Evolutionary conservation across 2,329 filamentous ascomycete species (phyloP).

Genomic region (Arthrobotrys conoides): DNA sequence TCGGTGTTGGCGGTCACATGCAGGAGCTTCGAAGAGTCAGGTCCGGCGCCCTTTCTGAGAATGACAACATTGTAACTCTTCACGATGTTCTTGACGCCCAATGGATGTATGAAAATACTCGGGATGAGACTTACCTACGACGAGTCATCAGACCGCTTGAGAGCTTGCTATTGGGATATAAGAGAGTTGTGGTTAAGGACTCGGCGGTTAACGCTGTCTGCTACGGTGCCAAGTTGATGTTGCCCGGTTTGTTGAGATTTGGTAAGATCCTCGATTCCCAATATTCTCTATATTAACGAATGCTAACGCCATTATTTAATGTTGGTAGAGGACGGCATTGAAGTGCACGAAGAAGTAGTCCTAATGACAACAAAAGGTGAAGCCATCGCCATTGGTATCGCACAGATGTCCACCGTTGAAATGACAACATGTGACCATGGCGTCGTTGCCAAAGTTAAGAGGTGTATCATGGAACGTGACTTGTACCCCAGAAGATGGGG

Average conservation of each 20-base stretch:
- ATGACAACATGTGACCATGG: conserved; percentile 97
- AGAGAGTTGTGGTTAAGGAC: conserved; percentile 98
- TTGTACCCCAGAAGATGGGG: conserved; percentile 98
- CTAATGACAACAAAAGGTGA: conserved; percentile 99
- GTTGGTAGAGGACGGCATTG: conserved; percentile 82
- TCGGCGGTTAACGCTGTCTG: conserved; percentile 96
- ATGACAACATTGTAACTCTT: conserved; percentile 88
- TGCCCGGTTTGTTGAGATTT: conserved; percentile 93
- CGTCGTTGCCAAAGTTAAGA: conserved; percentile 98
- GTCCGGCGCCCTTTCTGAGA: conserved; percentile 94
- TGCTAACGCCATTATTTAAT: not conserved
- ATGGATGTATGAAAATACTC: conserved; percentile 94
- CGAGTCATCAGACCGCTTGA: conserved; percentile 93
- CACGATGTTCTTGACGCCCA: conserved; percentile 97
- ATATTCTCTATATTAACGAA: conserved; percentile 4
- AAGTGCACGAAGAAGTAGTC: conserved; percentile 95
- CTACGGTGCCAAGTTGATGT: conserved; percentile 99
- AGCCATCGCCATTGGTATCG: conserved; percentile 94
- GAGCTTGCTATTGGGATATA: conserved; percentile 91
- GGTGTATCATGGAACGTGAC: conserved; percentile 99
- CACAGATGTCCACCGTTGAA: conserved; percentile 98
- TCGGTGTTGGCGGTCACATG: conserved; percentile 95
- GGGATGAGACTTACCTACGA: conserved; percentile 92
- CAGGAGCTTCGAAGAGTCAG: conserved; percentile 95
- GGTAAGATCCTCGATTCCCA: conserved; percentile 73